A percentile compares a stretch with the other conserved stretches of the same genome.
Evolutionary conservation across 1,284 basidiomycete genomes (phyloP).

Genomic region (Heterobasidion occidentale): DNA sequence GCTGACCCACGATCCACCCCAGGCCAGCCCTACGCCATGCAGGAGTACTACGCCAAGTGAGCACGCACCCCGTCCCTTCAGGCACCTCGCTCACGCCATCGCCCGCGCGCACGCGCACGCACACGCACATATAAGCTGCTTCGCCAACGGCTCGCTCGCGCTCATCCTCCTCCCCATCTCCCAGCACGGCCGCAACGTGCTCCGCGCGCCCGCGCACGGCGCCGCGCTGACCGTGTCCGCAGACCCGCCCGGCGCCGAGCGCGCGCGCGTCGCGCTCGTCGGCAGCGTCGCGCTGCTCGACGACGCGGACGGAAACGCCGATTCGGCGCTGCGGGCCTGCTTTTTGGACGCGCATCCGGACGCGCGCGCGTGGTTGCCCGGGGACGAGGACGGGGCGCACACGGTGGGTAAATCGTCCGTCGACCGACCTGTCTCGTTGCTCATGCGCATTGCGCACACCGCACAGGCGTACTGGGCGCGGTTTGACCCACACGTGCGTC

Average conservation of each 20-base stretch:
- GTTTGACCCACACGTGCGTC: constrained; percentile 41
- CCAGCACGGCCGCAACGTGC: constrained; percentile 49
- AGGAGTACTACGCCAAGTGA: constrained; percentile 50
- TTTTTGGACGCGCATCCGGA: constrained; percentile 43
- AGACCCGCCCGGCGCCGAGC: constrained; percentile 31
- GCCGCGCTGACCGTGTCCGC: constrained; percentile 49
- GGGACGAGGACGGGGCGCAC: constrained; percentile 37
- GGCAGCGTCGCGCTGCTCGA: constrained; percentile 41
- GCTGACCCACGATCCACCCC: neutral
- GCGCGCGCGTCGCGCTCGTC: constrained; percentile 48
- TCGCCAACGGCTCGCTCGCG: constrained; percentile 50
- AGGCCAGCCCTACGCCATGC: constrained; percentile 53
- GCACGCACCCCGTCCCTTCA: neutral
- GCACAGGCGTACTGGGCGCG: constrained; percentile 45
- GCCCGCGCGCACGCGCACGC: neutral
- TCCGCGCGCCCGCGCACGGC: constrained; percentile 29
- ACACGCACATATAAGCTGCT: constrained; percentile 28
- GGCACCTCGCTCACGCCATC: neutral
- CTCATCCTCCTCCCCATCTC: constrained; percentile 60
- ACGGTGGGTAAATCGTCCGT: too few species aligned
- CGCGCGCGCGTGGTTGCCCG: constrained; percentile 42
- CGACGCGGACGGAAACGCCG: constrained; percentile 23
- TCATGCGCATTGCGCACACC: neutral
- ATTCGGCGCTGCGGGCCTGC: constrained; percentile 27
- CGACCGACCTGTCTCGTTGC: neutral